Evolutionary conservation across 2,329 filamentous ascomycete species (phyloP).

Genomic region (Pseudogymnoascus verrucosus): DNA sequence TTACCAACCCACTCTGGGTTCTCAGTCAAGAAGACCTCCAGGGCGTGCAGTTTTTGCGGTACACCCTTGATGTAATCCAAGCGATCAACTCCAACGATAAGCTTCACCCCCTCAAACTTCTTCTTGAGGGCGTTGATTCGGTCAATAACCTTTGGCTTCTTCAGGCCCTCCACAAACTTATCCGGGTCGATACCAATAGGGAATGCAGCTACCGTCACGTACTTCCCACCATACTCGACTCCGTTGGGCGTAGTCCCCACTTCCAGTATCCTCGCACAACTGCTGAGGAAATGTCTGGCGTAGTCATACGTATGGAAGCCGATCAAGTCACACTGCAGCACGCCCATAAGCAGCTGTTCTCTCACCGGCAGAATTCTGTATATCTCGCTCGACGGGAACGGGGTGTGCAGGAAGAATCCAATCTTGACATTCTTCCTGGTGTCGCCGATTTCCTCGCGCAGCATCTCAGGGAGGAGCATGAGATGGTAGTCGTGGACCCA

Average conservation of each 20-base stretch:
- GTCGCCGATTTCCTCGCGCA: slow-evolving; percentile 77
- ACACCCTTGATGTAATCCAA: slow-evolving; percentile 99
- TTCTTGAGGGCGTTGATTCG: slow-evolving; percentile 76
- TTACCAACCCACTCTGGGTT: slow-evolving; percentile 98
- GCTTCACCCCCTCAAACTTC: slow-evolving; percentile 92
- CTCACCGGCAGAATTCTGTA: slow-evolving; percentile 92
- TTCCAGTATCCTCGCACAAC: slow-evolving; percentile 86
- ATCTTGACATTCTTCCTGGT: slow-evolving; percentile 90
- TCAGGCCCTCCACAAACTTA: slow-evolving; percentile 83
- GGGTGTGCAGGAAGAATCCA: slow-evolving; percentile 95
- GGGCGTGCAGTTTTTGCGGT: slow-evolving; percentile 90
- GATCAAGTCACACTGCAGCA: slow-evolving; percentile 89
- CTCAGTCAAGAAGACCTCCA: slow-evolving; percentile 94
- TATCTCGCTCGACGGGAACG: slow-evolving; percentile 94
- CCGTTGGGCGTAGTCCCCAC: slow-evolving; percentile 76
- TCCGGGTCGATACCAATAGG: slow-evolving; percentile 97
- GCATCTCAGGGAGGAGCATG: slow-evolving; percentile 93
- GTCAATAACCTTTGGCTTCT: slow-evolving; percentile 78
- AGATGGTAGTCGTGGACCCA: slow-evolving; percentile 99
- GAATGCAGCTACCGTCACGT: slow-evolving; percentile 88
- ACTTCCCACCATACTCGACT: slow-evolving; percentile 81
- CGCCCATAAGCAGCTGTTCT: slow-evolving; percentile 76
- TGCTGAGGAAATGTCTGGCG: slow-evolving; percentile 93
- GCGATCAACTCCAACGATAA: slow-evolving; percentile 93
- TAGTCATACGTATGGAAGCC: slow-evolving; percentile 99